Base-by-base conservation (phyloP, 2,329 filamentous ascomycete genomes). In the Aspergillus costaricaensis region DNA sequence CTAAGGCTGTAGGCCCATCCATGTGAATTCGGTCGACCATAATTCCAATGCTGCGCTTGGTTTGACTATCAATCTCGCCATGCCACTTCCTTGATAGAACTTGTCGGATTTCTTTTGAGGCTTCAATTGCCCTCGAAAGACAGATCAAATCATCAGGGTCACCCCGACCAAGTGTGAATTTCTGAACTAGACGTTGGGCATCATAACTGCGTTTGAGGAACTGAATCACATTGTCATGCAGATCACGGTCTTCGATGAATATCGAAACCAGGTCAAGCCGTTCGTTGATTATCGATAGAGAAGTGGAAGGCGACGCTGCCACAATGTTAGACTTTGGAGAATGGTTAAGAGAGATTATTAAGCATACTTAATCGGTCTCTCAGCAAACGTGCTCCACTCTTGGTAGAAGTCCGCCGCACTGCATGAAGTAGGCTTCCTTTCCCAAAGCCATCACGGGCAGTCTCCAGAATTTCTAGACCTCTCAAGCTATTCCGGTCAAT, bases 401-500 rank as follows among this genome's bases (percentile, higher is more conserved):
- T 96, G 0, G 95, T 99, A 15, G 92, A 91, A 0, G 95, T 99
- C 56, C 89, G 86, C 61, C 93, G 87, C 55, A 98, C 85, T n/a
- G 92, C 90, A 77, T 98, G 92, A 39, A 99, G 80, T 47, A 99
- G 80, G 71, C 93, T 97, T 5, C 95, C 95, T 65, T 89, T 88
- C 41, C 90, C 89, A 19, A 84, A 77, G 2, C 90, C 88, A 68
- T 98, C 94, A 52, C 90, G 86, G 54, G 96, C 87, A 0, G 95
- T 98, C 72, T 88, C 87, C 65, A 91, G 88, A 65, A 99, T 91
- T 75, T 99, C 95, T 4, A 99, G 82, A 1, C 93, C 91, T 61
- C 91, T 86, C 77, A 99, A 84, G 66, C 90, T 97, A 71, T 93
- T 96, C 72, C 90, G 93, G 78, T 99, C 95, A 66, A 99, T 96